A percentile compares a stretch with the other conserved stretches of the same genome.
Conservation (phyloP, 495 filamentous ascomycete genomes). For the Xylaria curta region DNA sequence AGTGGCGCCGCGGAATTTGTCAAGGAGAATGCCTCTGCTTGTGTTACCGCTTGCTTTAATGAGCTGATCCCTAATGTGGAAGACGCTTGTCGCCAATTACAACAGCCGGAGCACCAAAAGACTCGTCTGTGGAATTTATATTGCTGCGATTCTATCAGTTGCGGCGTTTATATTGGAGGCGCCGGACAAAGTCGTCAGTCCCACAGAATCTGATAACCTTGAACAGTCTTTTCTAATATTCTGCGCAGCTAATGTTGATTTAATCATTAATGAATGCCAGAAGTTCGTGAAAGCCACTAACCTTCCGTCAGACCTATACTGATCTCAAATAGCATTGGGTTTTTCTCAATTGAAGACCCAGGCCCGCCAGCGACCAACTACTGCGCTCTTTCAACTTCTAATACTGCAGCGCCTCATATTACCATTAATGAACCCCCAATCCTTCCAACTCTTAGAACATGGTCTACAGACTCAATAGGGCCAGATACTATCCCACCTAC, state of each 20-base stretch:
- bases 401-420: conserved; percentile 1
- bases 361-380: conserved; percentile 42
- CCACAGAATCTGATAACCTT: neutral
- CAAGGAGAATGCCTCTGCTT: conserved; percentile 30
- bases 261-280: conserved; percentile 56
- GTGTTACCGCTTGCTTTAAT: conserved; percentile 34
- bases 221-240: conserved; percentile 34
- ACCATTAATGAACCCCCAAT: neutral
- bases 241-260: conserved; percentile 48
- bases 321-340: conserved; percentile 42
- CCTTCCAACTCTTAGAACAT: neutral
- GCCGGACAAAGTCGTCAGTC: conserved; percentile 54
- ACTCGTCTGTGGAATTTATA: conserved; percentile 48
- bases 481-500: conserved; percentile 6
- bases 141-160: conserved; percentile 53
- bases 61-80: conserved; percentile 33
- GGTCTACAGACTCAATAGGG: neutral
- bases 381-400: conserved; percentile 13
- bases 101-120: conserved; percentile 29
- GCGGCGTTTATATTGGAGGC: conserved; percentile 47
- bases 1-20: conserved; percentile 22
- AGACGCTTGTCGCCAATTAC: conserved; percentile 36
- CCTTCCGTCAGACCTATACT: neutral
- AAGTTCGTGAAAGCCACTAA: conserved; percentile 42
- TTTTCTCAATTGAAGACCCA: conserved; percentile 45